Conservation (phyloP, 1,139 yeast species). For the Nematodospora anomalae region DNA sequence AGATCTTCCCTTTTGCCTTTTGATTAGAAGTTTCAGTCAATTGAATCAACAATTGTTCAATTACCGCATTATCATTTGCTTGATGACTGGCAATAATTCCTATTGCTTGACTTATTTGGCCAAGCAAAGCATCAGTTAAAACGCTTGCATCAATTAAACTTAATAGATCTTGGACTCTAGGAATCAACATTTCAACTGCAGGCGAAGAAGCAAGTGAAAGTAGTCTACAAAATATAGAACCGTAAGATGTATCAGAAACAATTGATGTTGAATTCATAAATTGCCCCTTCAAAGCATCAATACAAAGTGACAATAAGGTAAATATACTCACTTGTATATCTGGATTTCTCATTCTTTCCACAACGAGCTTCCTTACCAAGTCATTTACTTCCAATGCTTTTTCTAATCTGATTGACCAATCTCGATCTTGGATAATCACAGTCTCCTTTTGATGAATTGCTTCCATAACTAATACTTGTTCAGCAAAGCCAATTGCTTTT, state of each 20-base stretch:
- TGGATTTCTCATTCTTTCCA: slow-evolving; percentile 21
- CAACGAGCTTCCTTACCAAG: slow-evolving; percentile 43
- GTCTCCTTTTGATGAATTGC: slow-evolving; percentile 53
- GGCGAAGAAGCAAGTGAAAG: slow-evolving; percentile 37
- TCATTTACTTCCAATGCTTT: slow-evolving; percentile 68
- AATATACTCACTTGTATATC: slow-evolving; percentile 19
- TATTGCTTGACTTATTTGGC: slow-evolving; percentile 45
- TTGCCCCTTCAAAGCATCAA: slow-evolving; percentile 31
- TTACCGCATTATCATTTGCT: slow-evolving; percentile 11
- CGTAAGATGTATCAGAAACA: slow-evolving; percentile 23
- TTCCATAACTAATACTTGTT: slow-evolving; percentile 64
- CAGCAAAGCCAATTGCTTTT: slow-evolving; percentile 47
- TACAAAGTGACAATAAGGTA: slow-evolving; percentile 22
- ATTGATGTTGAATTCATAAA: slow-evolving; percentile 16
- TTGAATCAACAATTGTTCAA: slow-evolving; percentile 13
- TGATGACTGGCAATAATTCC: slow-evolving; percentile 61
- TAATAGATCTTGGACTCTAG: slow-evolving; percentile 21
- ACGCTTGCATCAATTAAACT: slow-evolving; percentile 24
- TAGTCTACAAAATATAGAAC: slow-evolving; percentile 31
- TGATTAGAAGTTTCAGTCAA: slow-evolving; percentile 18
- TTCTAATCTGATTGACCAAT: slow-evolving; percentile 74
- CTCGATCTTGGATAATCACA: slow-evolving; percentile 65
- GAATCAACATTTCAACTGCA: slow-evolving; percentile 26
- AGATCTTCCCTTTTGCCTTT: slow-evolving; percentile 25
- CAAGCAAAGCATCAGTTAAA: slow-evolving; percentile 34